A percentile compares a stretch with the other conserved stretches of the same genome.
Conservation (phyloP, 164 flowering plant species). For the Buxus sempervirens region DNA sequence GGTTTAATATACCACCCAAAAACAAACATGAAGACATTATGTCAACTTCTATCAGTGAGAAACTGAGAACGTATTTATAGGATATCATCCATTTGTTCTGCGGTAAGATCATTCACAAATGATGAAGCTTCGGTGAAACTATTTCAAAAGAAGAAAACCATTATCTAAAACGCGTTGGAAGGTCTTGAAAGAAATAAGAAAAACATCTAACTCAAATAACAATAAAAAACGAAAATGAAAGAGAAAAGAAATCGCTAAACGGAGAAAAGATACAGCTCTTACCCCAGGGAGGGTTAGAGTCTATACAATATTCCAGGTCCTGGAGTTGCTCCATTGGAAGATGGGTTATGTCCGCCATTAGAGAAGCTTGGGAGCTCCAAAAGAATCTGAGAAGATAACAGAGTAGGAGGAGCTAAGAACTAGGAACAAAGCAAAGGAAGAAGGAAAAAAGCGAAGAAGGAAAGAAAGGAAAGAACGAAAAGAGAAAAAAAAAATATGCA, state of each 20-base stretch:
- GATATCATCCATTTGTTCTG: too few species aligned
- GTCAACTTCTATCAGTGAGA: too few species aligned
- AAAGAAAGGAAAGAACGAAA: background rate
- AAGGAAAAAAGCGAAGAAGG: conserved; percentile 19
- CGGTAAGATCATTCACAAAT: too few species aligned
- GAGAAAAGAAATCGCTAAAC: background rate
- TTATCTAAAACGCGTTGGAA: background rate
- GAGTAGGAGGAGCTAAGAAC: background rate
- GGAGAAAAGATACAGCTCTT: conserved; percentile 12
- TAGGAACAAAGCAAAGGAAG: conserved; percentile 18
- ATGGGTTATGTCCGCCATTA: conserved; percentile 77
- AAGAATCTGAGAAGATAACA: conserved; percentile 1
- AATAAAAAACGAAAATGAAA: background rate
- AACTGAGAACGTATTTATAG: too few species aligned
- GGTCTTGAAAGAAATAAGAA: too few species aligned
- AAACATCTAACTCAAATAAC: conserved; percentile 4
- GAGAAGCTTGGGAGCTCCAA: conserved; percentile 19
- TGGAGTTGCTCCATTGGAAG: conserved; percentile 95
- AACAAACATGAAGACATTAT: too few species aligned
- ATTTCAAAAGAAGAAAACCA: too few species aligned
- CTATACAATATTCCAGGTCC: conserved; percentile 91
- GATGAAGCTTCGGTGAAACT: too few species aligned
- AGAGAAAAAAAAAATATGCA: conserved; percentile 6
- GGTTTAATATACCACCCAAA: too few species aligned
- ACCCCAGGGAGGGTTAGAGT: conserved; percentile 97